Conservation (phyloP, 148 eudicot genomes). For the Chenopodium suecicum region DNA sequence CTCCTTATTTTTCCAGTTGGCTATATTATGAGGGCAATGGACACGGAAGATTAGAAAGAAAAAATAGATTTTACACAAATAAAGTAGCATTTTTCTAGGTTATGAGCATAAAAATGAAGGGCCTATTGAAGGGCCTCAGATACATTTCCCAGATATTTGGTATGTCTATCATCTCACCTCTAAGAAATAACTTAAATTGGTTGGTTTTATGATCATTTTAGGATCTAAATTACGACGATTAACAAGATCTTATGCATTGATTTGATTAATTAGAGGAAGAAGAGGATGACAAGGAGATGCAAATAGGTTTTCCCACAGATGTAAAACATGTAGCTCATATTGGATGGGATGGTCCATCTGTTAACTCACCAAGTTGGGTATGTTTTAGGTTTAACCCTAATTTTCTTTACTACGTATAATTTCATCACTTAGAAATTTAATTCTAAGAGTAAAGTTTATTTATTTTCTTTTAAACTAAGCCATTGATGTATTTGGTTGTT, state of each 20-base stretch:
- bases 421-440: background rate
- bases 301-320: constrained; percentile 84
- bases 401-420: background rate
- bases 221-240: background rate
- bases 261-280: constrained; percentile 49
- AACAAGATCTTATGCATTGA: background rate
- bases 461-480: background rate
- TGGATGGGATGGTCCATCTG: constrained; percentile 77
- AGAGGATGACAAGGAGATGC: constrained; percentile 61
- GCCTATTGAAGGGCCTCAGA: constrained; percentile 60
- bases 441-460: background rate
- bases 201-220: background rate
- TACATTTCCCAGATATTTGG: constrained; percentile 65
- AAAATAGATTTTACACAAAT: background rate
- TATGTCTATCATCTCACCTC: background rate
- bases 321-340: constrained; percentile 95
- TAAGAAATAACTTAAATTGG: background rate
- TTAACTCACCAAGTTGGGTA: constrained; percentile 79
- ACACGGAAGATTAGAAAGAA: constrained; percentile 13
- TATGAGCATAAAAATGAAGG: constrained; percentile 59
- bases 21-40: constrained; percentile 20
- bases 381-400: background rate
- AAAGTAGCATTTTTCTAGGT: background rate
- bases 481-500: constrained; percentile 1
- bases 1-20: background rate